These are phyloP conservation scores for Metarhizium guizhouense DNA, from an alignment of 2,329 filamentous ascomycete genomes.

Conservation along the genomic window DNA sequence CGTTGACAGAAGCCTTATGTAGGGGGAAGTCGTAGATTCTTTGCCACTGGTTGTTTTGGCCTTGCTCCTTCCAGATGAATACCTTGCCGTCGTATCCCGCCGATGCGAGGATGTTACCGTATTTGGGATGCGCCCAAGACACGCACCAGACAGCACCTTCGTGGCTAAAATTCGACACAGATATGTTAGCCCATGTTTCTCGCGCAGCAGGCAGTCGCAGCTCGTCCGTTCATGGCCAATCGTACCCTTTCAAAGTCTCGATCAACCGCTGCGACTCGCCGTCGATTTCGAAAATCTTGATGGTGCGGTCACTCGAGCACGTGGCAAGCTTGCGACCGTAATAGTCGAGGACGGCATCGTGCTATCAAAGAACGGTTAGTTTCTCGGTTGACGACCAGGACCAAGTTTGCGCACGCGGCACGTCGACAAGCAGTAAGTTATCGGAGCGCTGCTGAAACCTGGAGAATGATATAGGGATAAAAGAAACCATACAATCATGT, in stretches of 20 bases:
- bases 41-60: constrained; percentile 56
- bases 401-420: not conserved
- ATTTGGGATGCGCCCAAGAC: constrained; percentile 96
- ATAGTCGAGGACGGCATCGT: constrained; percentile 97
- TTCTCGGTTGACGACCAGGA: not conserved
- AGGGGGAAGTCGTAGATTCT: constrained; percentile 87
- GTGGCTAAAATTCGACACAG: constrained; percentile 48
- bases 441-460: not conserved
- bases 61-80: constrained; percentile 92
- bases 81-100: constrained; percentile 97
- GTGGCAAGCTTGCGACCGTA: constrained; percentile 94
- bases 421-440: not conserved
- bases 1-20: constrained; percentile 94
- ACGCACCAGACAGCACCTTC: constrained; percentile 98
- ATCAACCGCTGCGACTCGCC: constrained; percentile 81
- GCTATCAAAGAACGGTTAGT: constrained; percentile 39
- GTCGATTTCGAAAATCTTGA: constrained; percentile 98
- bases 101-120: constrained; percentile 93
- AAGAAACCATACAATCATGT: constrained; percentile 84
- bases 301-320: constrained; percentile 95
- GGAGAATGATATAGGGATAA: not conserved
- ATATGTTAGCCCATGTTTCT: constrained; percentile 8
- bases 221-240: not conserved
- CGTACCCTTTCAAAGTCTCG: constrained; percentile 86
- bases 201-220: not conserved